Evolutionary conservation across 352 stramenopile species (phyloP), one percentile per base, ranked within the genome.

Genomic region (Thraustotheca clavata): DNA sequence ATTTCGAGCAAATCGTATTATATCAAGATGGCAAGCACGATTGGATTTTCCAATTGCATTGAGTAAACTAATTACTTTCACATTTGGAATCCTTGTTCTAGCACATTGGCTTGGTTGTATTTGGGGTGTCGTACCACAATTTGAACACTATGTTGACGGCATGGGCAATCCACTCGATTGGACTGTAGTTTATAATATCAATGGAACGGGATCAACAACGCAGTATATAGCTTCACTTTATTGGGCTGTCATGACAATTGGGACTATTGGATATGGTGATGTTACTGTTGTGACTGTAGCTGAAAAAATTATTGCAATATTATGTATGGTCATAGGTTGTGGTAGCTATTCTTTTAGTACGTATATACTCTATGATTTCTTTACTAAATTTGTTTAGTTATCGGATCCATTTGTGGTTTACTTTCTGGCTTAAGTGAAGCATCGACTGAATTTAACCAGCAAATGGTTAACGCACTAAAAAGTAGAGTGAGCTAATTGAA

Each of bases 201-300:
- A 52, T 20, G 75, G 71, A 0, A 52, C 87, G 4, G 84, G 74
- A 0, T 73, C 75, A 4, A 36, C 73, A 4, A 88, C 80, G 1
- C 80, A 80, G 50, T 95, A 94, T 70, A 77, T 95, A 40, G 83
- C 86, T 14, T 88, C 78, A 35, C 74, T 94, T 11, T 94, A 94
- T 59, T 94, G 86, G 86, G 84, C 85, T 0, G 81, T 85, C 18
- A 90, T 83, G 20, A 95, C 86, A 1, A 92, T 95, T 80, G 83
- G 79, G 20, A 94, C 86, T 0, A 84, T 95, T 7, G 87, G 87
- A 3, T 96, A 95, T 69, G 86, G 87, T 1, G 85, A 96, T 59
- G 83, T 96, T 16, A 76, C 72, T 22, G 77, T 86, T 0, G 71
- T 90, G 6, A 95, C 89, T 41, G 74, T 74, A 31, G 67, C 71